Evolutionary conservation across 164 flowering plant genomes (phyloP).

Genomic region (Annona squamosa): DNA sequence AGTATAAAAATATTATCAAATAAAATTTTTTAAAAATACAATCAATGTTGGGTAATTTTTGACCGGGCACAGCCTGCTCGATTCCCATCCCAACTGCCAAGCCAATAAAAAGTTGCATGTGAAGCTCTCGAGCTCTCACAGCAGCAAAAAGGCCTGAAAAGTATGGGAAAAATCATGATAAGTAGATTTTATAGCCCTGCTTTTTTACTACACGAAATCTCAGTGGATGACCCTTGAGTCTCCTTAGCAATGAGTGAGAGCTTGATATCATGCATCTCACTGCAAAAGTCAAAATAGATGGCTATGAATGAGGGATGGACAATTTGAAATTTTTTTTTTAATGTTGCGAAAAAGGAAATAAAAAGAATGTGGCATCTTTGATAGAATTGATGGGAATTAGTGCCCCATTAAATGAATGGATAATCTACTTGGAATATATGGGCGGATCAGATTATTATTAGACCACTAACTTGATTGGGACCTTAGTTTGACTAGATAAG

Average conservation of each 20-base stretch:
- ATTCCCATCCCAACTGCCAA: neutral
- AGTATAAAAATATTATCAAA: neutral
- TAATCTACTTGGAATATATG: conserved; percentile 3
- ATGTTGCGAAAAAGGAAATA: neutral
- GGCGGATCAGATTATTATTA: neutral
- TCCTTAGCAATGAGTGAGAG: conserved; percentile 18
- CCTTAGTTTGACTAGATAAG: neutral
- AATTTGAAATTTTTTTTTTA: conserved; percentile 5
- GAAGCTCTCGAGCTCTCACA: conserved; percentile 7
- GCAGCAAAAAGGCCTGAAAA: conserved; percentile 8
- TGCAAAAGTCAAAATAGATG: conserved; percentile 17
- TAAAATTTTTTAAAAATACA: too few relatives aligned
- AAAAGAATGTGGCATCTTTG: neutral
- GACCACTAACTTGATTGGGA: neutral
- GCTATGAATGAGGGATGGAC: conserved; percentile 4
- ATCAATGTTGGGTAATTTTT: neutral
- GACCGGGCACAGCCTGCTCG: neutral
- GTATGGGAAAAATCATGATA: conserved; percentile 36
- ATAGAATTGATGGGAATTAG: neutral
- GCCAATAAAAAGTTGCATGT: conserved; percentile 2
- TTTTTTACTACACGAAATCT: conserved; percentile 56
- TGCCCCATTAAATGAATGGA: conserved; percentile 7
- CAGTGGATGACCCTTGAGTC: conserved; percentile 32
- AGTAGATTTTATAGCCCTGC: conserved; percentile 52
- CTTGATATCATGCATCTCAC: conserved; percentile 16